These are phyloP conservation scores for Starmerella powellii DNA, from an alignment of 805 yeast genomes.

Conservation along the genomic window DNA sequence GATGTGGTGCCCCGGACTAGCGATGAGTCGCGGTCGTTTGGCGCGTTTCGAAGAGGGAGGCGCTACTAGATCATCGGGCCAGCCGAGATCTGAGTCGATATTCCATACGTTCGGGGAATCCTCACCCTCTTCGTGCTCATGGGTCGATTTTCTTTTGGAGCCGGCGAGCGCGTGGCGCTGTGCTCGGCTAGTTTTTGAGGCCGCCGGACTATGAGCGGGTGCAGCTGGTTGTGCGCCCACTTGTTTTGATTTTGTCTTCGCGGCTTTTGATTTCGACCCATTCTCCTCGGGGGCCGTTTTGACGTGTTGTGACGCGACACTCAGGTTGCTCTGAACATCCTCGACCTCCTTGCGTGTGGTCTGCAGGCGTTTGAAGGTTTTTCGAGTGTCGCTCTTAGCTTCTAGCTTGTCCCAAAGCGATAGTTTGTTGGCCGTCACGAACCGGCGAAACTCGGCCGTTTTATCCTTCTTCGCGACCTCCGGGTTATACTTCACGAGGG, in stretches of 20 bases:
- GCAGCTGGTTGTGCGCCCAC: no score
- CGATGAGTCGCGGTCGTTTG: constrained; percentile 33
- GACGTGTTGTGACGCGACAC: background rate
- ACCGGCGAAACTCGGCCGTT: constrained; percentile 27
- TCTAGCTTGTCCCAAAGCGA: constrained; percentile 31
- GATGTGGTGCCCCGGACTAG: constrained; percentile 49
- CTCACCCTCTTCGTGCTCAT: background rate
- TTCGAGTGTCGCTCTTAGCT: constrained; percentile 17
- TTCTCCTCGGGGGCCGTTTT: background rate
- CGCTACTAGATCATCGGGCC: constrained; percentile 10
- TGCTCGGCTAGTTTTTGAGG: background rate
- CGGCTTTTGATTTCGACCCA: no score
- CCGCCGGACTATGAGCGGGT: background rate
- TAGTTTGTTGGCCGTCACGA: constrained; percentile 19
- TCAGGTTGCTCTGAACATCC: constrained; percentile 1
- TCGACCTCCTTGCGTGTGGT: constrained; percentile 6
- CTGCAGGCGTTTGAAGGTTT: constrained; percentile 16
- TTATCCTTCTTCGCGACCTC: constrained; percentile 28
- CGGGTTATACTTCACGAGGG: constrained; percentile 32
- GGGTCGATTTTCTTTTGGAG: background rate
- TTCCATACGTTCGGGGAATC: constrained; percentile 1
- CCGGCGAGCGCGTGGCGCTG: background rate
- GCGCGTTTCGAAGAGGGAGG: constrained; percentile 2
- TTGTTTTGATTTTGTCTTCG: no score
- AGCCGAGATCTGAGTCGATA: constrained; percentile 16